These are phyloP conservation scores for Uronychia binucleata DNA, from an alignment of 73 alveolate species.

Conservation along the genomic window DNA sequence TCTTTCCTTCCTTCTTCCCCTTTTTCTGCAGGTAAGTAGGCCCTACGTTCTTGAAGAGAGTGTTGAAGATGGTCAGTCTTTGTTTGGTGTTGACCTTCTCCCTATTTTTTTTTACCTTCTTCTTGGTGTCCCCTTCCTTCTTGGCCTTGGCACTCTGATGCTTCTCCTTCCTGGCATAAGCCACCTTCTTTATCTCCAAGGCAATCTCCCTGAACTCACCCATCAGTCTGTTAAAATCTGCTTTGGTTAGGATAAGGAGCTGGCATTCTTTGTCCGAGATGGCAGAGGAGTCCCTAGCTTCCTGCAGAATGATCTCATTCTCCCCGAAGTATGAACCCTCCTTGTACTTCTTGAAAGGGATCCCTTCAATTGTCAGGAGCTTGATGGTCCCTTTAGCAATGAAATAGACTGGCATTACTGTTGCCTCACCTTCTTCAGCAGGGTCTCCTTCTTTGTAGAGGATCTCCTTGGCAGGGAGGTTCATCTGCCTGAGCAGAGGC, in stretches of 20 bases:
- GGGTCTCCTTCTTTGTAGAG: slow-evolving; percentile 65
- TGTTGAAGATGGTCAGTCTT: background rate
- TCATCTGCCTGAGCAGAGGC: slow-evolving; percentile 71
- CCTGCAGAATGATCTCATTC: background rate
- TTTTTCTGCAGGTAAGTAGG: background rate
- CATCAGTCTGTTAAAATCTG: background rate
- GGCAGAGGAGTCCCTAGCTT: background rate
- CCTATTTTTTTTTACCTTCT: background rate
- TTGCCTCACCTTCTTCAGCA: slow-evolving; percentile 53
- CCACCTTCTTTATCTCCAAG: background rate
- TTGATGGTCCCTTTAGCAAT: background rate
- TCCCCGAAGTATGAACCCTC: background rate
- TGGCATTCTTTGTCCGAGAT: background rate
- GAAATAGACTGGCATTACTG: background rate
- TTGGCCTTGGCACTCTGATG: background rate
- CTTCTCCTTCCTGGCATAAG: background rate
- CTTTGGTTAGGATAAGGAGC: background rate
- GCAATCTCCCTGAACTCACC: background rate
- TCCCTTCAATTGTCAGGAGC: background rate
- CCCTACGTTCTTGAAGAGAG: background rate
- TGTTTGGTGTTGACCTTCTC: background rate
- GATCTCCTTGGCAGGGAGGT: slow-evolving; percentile 60
- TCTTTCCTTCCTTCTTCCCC: background rate
- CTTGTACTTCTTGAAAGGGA: background rate
- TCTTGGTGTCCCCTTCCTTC: background rate